Base-by-base conservation (phyloP, 2,329 filamentous ascomycete species). In the Talaromyces albobiverticillius region DNA sequence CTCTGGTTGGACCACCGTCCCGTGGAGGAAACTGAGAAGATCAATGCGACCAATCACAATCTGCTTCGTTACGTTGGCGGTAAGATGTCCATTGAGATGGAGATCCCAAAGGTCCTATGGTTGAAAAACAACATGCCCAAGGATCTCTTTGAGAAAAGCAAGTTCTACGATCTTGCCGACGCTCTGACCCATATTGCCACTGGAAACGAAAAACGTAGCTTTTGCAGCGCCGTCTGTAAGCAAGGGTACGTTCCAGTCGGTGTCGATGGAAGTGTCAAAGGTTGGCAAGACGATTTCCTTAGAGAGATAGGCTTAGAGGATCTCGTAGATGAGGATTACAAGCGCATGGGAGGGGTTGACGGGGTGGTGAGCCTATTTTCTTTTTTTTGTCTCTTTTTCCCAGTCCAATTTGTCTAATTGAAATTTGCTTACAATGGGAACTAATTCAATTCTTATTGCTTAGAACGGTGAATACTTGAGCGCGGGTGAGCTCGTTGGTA, bases 41-140 rank as follows among this genome's bases (percentile, higher is more conserved):
- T 99, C 77, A 99, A 99, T 71, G 84, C 85, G 52, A 97, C 94
- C 2, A 82, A 86, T 51, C 94, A 99, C 78, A 94, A 95, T 71
- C 79, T 99, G 51, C 83, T 99, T 56, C 88, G 91, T 66, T 99
- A 99, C 68, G 94, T 99, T 16, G 94, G 94, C 62, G 94, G 94
- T 59, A 93, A 88, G 70, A 99, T 99, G 94, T 96, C 90, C 70
- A 93, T 96, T 61, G 94, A 99, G 79, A 99, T 99, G 94, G 94
- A 99, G 72, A 95, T 99, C 53, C 94, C 94, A 60, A 99, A 99
- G 76, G 90, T 96, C 1, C 80, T 97, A 55, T 99, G 94, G 94
- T 81, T 99, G 68, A 97, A 97, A 82, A 96, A 96, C 74, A 84
- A 97, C 75, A 97, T 99, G 94, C 88, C 94, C 2, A 81, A 88